phyloP scores from a whole-genome alignment of 768 basidiomycete species.

The Lactifluus subvellereus region DNA sequence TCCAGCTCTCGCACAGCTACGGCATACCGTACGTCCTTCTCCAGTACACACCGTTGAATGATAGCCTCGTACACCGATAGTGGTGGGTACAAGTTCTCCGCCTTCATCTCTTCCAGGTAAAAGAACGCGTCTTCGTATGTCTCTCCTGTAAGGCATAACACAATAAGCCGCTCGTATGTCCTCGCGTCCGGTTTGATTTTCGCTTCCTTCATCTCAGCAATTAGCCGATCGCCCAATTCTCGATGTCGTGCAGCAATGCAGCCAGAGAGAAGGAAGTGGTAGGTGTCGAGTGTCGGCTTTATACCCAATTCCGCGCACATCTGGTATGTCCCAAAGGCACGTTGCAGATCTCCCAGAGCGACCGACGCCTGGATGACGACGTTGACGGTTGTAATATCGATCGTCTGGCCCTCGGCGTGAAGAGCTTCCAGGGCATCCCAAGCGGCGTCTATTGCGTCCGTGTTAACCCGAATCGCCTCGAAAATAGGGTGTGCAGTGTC shows the following conservation, averaged over 20 bases:
- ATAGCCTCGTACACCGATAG: constrained; percentile 52
- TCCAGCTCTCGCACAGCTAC: constrained; percentile 68
- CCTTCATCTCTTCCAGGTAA: constrained; percentile 86
- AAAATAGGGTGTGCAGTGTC: constrained; percentile 53
- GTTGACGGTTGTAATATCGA: constrained; percentile 61
- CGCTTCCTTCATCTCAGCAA: constrained; percentile 58
- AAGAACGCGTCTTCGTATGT: constrained; percentile 84
- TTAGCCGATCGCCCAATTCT: constrained; percentile 59
- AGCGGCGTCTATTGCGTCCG: constrained; percentile 54
- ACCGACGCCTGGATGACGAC: constrained; percentile 61
- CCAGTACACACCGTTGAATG: constrained; percentile 48
- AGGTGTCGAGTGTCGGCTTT: constrained; percentile 56
- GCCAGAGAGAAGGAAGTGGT: constrained; percentile 61
- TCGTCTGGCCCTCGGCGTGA: constrained; percentile 41
- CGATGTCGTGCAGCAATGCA: constrained; percentile 56
- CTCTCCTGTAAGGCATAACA: constrained; percentile 62
- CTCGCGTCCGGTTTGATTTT: constrained; percentile 48
- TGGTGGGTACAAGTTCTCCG: constrained; percentile 49
- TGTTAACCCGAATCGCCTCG: constrained; percentile 39
- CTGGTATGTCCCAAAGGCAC: constrained; percentile 74
- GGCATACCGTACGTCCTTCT: constrained; percentile 55
- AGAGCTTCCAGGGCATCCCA: constrained; percentile 63
- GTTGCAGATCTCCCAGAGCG: constrained; percentile 58
- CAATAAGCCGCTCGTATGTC: constrained; percentile 64
- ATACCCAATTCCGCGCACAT: constrained; percentile 50